These are phyloP conservation scores for Rhodotorula sp. DNA, from an alignment of 1,284 basidiomycete genomes.

Conservation along the genomic window DNA sequence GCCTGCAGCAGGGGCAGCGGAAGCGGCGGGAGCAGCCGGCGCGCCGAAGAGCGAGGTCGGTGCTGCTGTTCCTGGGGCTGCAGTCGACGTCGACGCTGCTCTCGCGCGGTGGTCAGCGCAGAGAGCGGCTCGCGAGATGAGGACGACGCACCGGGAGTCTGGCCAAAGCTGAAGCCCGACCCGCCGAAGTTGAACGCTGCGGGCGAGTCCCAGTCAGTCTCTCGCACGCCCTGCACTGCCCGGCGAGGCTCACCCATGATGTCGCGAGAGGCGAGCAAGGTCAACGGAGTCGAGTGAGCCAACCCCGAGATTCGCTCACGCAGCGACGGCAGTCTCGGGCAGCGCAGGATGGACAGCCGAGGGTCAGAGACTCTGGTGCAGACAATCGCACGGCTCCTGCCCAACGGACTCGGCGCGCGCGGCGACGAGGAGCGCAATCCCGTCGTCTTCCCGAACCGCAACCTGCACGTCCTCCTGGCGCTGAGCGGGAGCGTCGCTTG, in stretches of 20 bases:
- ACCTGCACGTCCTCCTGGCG: slow-evolving; percentile 72
- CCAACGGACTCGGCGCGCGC: slow-evolving; percentile 40
- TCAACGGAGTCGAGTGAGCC: neutral
- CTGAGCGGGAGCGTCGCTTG: slow-evolving; percentile 92
- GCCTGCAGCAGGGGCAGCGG: slow-evolving; percentile 6
- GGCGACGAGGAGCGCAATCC: slow-evolving; percentile 40
- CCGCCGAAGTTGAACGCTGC: slow-evolving; percentile 43
- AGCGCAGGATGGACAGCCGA: neutral
- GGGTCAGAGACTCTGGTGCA: neutral
- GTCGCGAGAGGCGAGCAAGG: neutral
- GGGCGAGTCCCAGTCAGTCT: neutral
- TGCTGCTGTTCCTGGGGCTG: slow-evolving; percentile 16
- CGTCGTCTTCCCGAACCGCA: slow-evolving; percentile 37
- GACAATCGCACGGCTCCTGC: slow-evolving; percentile 24
- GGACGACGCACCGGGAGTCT: slow-evolving; percentile 17
- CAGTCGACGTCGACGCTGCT: slow-evolving; percentile 24
- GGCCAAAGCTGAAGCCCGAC: slow-evolving; percentile 30
- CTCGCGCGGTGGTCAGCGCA: neutral
- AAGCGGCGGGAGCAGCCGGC: slow-evolving; percentile 7
- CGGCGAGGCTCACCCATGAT: slow-evolving; percentile 2
- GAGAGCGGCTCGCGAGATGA: neutral
- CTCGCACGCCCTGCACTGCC: too few species aligned
- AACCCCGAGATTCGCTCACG: neutral
- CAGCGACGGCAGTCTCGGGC: too few species aligned
- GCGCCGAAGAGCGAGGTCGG: slow-evolving; percentile 30